Evolutionary conservation across 139 green algal species (phyloP).

Genomic region (Coccomyxa sp.): DNA sequence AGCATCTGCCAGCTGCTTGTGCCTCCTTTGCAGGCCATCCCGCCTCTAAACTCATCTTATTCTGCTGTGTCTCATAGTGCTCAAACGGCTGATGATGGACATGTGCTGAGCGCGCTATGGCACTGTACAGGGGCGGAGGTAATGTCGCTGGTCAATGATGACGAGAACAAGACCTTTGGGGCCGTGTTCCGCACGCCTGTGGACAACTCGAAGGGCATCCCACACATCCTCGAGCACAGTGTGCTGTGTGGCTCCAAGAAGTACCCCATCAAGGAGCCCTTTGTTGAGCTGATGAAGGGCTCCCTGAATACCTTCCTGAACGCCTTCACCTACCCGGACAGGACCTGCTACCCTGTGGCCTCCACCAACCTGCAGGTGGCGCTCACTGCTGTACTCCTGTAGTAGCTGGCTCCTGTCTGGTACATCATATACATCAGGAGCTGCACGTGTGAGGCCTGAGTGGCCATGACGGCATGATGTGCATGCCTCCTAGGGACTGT

Average conservation of each 20-base stretch:
- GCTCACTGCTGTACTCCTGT: not conserved
- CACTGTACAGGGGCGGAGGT: constrained; percentile 82
- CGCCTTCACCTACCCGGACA: constrained; percentile 99
- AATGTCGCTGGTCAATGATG: constrained; percentile 88
- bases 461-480: too few species aligned
- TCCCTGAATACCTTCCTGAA: constrained; percentile 99
- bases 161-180: constrained; percentile 99
- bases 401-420: not conserved
- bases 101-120: constrained; percentile 70
- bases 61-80: too few species aligned
- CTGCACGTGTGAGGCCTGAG: too few species aligned
- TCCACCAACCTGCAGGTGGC: constrained; percentile 67
- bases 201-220: constrained; percentile 80
- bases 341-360: constrained; percentile 98
- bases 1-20: too few species aligned
- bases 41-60: too few species aligned
- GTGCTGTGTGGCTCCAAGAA: constrained; percentile 93
- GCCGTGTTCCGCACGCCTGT: constrained; percentile 93
- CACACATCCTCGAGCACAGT: constrained; percentile 98
- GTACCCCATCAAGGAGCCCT: constrained; percentile 90
- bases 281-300: constrained; percentile 98
- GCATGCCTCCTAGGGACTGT: not conserved
- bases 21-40: not conserved
- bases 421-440: not conserved
- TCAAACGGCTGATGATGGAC: not conserved